These are phyloP conservation scores for Aspergillus campestris DNA, from an alignment of 495 filamentous ascomycete species.

Conservation along the genomic window DNA sequence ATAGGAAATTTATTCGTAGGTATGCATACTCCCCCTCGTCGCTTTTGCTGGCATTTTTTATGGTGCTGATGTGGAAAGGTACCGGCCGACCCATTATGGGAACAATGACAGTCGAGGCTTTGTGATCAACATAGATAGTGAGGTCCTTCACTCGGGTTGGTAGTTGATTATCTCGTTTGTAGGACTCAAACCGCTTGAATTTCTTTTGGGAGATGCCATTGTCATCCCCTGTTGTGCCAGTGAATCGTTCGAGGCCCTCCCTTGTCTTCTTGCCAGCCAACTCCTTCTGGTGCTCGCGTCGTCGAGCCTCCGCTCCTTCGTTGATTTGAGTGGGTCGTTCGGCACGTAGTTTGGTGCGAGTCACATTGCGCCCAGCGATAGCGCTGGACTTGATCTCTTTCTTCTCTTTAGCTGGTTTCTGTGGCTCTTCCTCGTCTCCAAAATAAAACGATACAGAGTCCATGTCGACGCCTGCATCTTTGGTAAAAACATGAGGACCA, in stretches of 20 bases:
- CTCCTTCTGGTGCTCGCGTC: conserved; percentile 89
- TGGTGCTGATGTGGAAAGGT: conserved; percentile 97
- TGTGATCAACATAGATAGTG: conserved; percentile 80
- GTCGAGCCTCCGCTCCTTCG: conserved; percentile 80
- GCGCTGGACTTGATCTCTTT: conserved; percentile 74
- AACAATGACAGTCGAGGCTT: conserved; percentile 81
- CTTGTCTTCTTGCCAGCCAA: conserved; percentile 80
- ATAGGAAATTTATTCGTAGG: conserved; percentile 93
- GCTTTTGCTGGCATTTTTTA: conserved; percentile 95
- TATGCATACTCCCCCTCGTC: conserved; percentile 92
- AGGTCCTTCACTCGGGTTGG: conserved; percentile 75
- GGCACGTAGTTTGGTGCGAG: conserved; percentile 84
- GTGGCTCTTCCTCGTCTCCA: conserved; percentile 74
- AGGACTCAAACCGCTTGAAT: conserved; percentile 98
- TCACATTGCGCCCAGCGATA: conserved; percentile 83
- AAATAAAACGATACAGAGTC: conserved; percentile 96
- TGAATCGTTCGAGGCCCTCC: conserved; percentile 75
- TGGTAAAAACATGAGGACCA: conserved; percentile 79
- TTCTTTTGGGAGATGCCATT: conserved; percentile 91
- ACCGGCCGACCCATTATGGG: conserved; percentile 97
- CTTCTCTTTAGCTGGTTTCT: conserved; percentile 59
- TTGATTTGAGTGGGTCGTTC: conserved; percentile 78
- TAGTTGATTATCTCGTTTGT: conserved; percentile 96
- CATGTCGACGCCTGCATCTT: conserved; percentile 79
- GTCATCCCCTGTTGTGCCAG: conserved; percentile 67